Evolutionary conservation across 2,329 filamentous ascomycete genomes (phyloP).

Genomic region (Talaromyces marneffei): DNA sequence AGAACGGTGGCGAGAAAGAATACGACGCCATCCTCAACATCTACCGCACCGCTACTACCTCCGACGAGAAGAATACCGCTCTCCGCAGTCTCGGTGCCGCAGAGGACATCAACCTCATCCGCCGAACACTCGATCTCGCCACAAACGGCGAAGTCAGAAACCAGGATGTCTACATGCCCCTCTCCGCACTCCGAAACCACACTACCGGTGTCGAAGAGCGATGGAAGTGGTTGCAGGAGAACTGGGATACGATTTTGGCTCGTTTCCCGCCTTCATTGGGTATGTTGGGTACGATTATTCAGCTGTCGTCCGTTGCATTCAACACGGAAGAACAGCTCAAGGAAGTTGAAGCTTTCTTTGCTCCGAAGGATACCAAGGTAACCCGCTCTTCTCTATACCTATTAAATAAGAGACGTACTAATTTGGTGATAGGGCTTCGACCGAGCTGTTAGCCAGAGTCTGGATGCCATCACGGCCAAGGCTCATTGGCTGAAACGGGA

Average conservation of each 20-base stretch:
- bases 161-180: conserved; percentile 88
- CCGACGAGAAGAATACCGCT: conserved; percentile 87
- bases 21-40: conserved; percentile 72
- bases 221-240: conserved; percentile 75
- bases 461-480: conserved; percentile 80
- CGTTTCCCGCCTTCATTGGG: conserved; percentile 79
- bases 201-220: conserved; percentile 71
- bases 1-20: conserved; percentile 79
- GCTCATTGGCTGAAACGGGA: conserved; percentile 74
- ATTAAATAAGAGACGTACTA: neutral
- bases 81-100: conserved; percentile 76
- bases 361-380: conserved; percentile 70
- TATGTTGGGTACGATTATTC: conserved; percentile 79
- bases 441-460: conserved; percentile 80
- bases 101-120: conserved; percentile 70
- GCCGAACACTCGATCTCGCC: conserved; percentile 70
- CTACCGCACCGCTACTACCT: conserved; percentile 67
- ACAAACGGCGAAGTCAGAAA: conserved; percentile 80
- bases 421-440: conserved; percentile 60
- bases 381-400: conserved; percentile 10
- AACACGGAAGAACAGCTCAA: conserved; percentile 68
- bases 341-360: conserved; percentile 75
- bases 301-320: conserved; percentile 75
- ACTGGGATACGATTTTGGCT: conserved; percentile 80
- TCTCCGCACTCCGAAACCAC: conserved; percentile 71